These are phyloP conservation scores for Candida chilensis DNA, from an alignment of 805 yeast species.

Conservation along the genomic window DNA sequence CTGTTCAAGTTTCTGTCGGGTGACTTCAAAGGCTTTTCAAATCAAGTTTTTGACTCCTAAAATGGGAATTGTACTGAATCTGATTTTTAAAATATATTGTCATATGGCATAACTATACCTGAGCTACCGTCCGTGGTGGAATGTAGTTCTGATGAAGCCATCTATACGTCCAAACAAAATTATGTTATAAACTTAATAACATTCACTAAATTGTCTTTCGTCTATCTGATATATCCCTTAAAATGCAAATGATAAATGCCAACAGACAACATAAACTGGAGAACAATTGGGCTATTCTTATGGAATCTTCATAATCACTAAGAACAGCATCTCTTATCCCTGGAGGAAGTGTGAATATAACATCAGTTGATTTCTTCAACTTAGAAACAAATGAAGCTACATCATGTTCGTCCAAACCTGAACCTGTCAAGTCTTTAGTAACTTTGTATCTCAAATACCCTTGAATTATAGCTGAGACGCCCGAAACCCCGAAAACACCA, in stretches of 20 bases:
- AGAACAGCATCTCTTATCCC: conserved; percentile 9
- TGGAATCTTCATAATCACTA: conserved; percentile 13
- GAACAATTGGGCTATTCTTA: conserved; percentile 13
- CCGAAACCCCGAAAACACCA: conserved; percentile 29
- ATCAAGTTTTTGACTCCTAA: too few species aligned
- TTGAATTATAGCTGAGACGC: conserved; percentile 12
- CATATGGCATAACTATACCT: too few species aligned
- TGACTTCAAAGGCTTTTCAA: too few species aligned
- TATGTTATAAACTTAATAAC: too few species aligned
- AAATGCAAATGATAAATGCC: conserved; percentile 8
- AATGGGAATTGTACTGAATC: too few species aligned
- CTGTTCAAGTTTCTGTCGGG: too few species aligned
- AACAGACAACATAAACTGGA: conserved; percentile 8
- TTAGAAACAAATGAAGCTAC: conserved; percentile 8
- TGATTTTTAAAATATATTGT: too few species aligned
- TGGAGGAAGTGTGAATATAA: conserved; percentile 7
- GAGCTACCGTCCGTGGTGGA: too few species aligned
- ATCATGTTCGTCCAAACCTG: conserved; percentile 5
- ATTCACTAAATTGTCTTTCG: too few species aligned
- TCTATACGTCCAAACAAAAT: too few species aligned
- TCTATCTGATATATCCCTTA: too few species aligned
- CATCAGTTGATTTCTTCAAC: conserved; percentile 12
- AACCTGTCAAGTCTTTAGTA: conserved; percentile 6
- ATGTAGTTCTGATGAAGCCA: too few species aligned
- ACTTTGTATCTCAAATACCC: conserved; percentile 6